phyloP scores from a whole-genome alignment of 164 flowering plant genomes.

The Cinnamomum chago region DNA sequence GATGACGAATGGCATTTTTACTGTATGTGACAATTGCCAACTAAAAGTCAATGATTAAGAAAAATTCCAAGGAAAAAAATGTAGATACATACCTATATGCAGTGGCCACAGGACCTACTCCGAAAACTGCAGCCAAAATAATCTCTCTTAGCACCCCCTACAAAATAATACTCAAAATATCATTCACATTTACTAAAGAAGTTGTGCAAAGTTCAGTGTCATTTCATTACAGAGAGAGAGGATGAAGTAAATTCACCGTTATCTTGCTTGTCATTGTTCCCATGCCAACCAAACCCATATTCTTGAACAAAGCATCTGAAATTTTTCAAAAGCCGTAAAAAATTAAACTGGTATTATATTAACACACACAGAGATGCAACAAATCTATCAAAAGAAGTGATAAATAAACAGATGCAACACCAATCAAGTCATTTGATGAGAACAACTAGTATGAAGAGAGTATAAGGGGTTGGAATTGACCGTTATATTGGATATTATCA shows the following conservation, averaged over 20 bases:
- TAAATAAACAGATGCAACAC: background rate
- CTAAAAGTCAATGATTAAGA: background rate
- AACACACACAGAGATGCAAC: background rate
- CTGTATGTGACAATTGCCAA: too few species aligned
- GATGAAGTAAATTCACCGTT: slow-evolving; percentile 15
- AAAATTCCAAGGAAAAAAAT: background rate
- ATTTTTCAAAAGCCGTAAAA: background rate
- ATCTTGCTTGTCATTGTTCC: slow-evolving; percentile 28
- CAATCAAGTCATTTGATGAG: background rate
- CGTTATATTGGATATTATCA: background rate
- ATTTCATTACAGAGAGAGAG: background rate
- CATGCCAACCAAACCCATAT: slow-evolving; percentile 16
- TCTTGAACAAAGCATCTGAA: slow-evolving; percentile 5
- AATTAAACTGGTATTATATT: background rate
- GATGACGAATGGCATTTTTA: too few species aligned
- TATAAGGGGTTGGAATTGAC: background rate
- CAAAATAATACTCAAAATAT: background rate
- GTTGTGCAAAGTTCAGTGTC: background rate
- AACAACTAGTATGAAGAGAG: background rate
- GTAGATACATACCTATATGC: slow-evolving; percentile 20
- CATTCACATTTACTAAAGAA: background rate
- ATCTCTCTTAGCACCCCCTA: slow-evolving; percentile 34
- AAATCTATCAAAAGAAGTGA: too few species aligned
- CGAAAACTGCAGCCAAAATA: slow-evolving; percentile 29
- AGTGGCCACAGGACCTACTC: slow-evolving; percentile 30